Evolutionary conservation across 228 moss, liverwort and hornwort species (phyloP).

Genomic region (Sphagnum magellanicum): DNA sequence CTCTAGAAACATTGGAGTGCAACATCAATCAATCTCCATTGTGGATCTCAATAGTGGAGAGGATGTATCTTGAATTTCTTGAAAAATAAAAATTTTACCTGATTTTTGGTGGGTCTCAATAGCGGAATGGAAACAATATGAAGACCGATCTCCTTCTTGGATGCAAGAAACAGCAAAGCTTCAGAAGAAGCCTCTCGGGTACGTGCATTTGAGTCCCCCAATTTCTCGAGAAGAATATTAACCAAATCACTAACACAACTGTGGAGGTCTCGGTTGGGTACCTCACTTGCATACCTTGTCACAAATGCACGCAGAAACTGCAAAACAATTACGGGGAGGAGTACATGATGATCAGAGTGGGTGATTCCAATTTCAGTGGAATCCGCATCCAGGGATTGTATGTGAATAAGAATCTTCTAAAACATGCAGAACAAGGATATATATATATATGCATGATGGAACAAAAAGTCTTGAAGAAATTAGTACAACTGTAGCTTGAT

Average conservation of each 20-base stretch:
- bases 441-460: too few species aligned
- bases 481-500: too few species aligned
- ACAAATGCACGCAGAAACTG: constrained; percentile 56
- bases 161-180: constrained; percentile 79
- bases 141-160: constrained; percentile 77
- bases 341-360: too few species aligned
- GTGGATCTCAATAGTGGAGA: too few species aligned
- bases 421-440: too few species aligned
- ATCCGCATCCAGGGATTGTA: too few species aligned
- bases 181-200: constrained; percentile 55
- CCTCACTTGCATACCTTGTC: constrained; percentile 43
- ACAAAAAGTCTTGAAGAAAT: too few species aligned
- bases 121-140: constrained; percentile 58
- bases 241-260: constrained; percentile 57
- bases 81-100: constrained; percentile 22
- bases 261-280: constrained; percentile 50
- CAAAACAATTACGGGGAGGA: not conserved
- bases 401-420: too few species aligned
- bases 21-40: too few species aligned
- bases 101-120: constrained; percentile 62
- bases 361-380: too few species aligned
- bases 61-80: not conserved
- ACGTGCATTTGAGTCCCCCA: constrained; percentile 84
- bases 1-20: too few species aligned
- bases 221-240: constrained; percentile 70